phyloP scores from a whole-genome alignment of 768 basidiomycete species.

The Austroboletus festivus region DNA sequence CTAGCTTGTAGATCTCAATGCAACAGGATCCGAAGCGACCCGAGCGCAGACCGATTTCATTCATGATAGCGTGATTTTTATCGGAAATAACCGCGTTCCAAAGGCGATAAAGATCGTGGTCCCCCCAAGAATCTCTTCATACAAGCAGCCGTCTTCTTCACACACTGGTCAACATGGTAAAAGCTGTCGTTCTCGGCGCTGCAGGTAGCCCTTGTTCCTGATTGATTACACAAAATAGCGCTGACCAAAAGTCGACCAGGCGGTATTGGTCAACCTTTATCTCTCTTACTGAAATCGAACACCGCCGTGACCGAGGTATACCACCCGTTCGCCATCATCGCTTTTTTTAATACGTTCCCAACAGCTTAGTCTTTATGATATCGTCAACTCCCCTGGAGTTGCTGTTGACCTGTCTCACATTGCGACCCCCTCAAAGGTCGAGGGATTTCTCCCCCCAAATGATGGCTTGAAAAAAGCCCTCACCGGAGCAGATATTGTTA shows the following conservation, averaged over 20 bases:
- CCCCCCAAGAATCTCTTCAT: neutral
- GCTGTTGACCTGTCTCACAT: slow-evolving; percentile 95
- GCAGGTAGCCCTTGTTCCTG: slow-evolving; percentile 52
- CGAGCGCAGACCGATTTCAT: neutral
- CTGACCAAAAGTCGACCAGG: slow-evolving; percentile 42
- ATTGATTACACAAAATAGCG: neutral
- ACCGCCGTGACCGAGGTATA: slow-evolving; percentile 45
- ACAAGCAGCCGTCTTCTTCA: neutral
- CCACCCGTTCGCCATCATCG: neutral
- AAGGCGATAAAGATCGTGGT: slow-evolving; percentile 16
- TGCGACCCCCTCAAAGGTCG: slow-evolving; percentile 79
- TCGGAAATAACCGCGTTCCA: slow-evolving; percentile 16
- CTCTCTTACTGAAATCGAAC: slow-evolving; percentile 50
- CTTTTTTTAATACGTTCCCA: slow-evolving; percentile 6
- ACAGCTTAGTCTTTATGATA: slow-evolving; percentile 89
- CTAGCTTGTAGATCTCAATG: too few species aligned
- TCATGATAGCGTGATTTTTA: neutral
- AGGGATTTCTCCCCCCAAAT: slow-evolving; percentile 75
- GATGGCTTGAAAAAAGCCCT: slow-evolving; percentile 82
- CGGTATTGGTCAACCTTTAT: slow-evolving; percentile 95
- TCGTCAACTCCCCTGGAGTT: slow-evolving; percentile 96
- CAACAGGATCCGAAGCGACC: neutral
- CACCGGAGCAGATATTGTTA: slow-evolving; percentile 81
- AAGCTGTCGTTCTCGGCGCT: slow-evolving; percentile 96
- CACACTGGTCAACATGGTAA: slow-evolving; percentile 34